Evolutionary conservation across 2,329 filamentous ascomycete species (phyloP).

Genomic region (Zopfia rhizophila): DNA sequence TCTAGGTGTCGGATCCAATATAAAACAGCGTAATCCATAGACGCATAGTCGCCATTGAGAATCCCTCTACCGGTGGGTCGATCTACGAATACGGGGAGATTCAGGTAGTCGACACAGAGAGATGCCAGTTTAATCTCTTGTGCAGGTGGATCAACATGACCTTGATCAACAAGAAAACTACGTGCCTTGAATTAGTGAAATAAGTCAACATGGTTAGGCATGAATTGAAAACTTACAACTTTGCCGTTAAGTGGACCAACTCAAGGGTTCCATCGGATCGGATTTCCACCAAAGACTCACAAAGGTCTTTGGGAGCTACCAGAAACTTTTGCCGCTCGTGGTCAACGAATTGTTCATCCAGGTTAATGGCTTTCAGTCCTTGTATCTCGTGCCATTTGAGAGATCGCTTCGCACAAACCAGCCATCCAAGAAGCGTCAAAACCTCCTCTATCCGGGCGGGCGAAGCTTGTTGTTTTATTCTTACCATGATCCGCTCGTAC

Average conservation of each 20-base stretch:
- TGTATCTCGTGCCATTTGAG: slow-evolving; percentile 57
- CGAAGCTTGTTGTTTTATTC: slow-evolving; percentile 11
- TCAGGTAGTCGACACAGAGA: slow-evolving; percentile 27
- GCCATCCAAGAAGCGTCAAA: slow-evolving; percentile 52
- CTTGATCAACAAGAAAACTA: slow-evolving; percentile 23
- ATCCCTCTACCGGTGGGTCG: slow-evolving; percentile 11
- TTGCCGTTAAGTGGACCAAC: slow-evolving; percentile 54
- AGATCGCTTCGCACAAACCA: slow-evolving; percentile 53
- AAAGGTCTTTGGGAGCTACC: slow-evolving; percentile 42
- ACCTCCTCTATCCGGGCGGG: slow-evolving; percentile 24
- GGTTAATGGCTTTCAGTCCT: slow-evolving; percentile 46
- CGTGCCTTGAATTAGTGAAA: neutral
- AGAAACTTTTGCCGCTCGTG: slow-evolving; percentile 37
- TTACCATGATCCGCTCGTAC: slow-evolving; percentile 24
- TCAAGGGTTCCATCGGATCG: slow-evolving; percentile 43
- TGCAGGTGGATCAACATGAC: slow-evolving; percentile 7
- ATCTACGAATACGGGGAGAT: slow-evolving; percentile 13
- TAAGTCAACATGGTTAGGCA: neutral
- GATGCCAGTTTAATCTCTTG: slow-evolving; percentile 23
- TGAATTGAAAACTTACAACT: slow-evolving; percentile 35
- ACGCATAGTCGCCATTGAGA: slow-evolving; percentile 22
- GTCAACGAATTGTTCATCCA: slow-evolving; percentile 38
- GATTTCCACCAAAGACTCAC: slow-evolving; percentile 53
- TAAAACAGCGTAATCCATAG: slow-evolving; percentile 26
- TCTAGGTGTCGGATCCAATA: slow-evolving; percentile 29